A percentile compares a stretch with the other conserved stretches of the same genome.
Evolutionary conservation across 192 early-diverging fungal species (phyloP).

Genomic region (Endogone sp.): DNA sequence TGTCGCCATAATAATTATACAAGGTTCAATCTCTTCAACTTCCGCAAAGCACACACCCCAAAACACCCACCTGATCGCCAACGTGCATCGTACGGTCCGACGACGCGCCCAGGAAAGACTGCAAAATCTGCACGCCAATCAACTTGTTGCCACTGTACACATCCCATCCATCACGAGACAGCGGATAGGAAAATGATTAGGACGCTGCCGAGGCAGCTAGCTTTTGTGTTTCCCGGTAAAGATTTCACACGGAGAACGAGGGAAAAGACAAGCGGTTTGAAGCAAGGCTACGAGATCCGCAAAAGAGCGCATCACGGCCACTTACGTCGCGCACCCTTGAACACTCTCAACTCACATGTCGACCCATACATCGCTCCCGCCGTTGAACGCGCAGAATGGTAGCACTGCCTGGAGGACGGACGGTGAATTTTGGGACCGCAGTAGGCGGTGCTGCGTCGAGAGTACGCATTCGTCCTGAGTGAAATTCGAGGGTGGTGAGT

Average conservation of each 20-base stretch:
- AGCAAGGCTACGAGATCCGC: no score
- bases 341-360: constrained; percentile 61
- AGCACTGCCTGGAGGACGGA: constrained; percentile 50
- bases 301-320: neutral
- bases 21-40: no score
- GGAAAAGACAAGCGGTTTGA: no score
- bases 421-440: constrained; percentile 51
- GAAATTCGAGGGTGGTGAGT: neutral
- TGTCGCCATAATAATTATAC: no score
- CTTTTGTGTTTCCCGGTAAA: no score
- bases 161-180: neutral
- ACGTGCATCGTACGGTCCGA: constrained; percentile 74
- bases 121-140: constrained; percentile 84
- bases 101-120: constrained; percentile 53
- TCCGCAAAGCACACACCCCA: neutral
- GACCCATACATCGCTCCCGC: constrained; percentile 88
- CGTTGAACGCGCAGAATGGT: constrained; percentile 93
- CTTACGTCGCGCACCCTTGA: no score
- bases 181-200: neutral
- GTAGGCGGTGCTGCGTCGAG: constrained; percentile 61
- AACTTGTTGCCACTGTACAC: constrained; percentile 76
- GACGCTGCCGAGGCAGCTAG: neutral
- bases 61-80: constrained; percentile 61
- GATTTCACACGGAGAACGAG: no score
- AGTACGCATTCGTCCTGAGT: constrained; percentile 79